Evolutionary conservation across 768 basidiomycete genomes (phyloP).

Genomic region (Nevesoporus exiguus): DNA sequence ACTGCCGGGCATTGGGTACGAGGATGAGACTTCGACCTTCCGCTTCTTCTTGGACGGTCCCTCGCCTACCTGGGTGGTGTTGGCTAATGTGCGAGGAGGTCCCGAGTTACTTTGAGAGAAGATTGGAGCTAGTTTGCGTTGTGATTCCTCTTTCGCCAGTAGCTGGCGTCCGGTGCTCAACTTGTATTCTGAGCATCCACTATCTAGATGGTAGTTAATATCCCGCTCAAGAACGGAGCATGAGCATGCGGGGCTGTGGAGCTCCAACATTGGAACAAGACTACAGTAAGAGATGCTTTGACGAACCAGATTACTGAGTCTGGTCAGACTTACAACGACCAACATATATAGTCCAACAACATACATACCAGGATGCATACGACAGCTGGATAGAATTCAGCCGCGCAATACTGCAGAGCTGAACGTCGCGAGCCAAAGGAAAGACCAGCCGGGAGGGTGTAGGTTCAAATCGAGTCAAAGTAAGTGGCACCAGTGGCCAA

Average conservation of each 20-base stretch:
- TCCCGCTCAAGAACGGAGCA: constrained; percentile 35
- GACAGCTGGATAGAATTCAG: background rate
- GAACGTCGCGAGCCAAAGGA: background rate
- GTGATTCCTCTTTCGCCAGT: constrained; percentile 12
- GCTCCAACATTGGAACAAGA: background rate
- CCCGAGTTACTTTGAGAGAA: constrained; percentile 28
- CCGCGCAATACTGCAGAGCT: background rate
- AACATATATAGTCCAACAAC: background rate
- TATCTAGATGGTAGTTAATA: constrained; percentile 56
- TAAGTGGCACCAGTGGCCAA: no score
- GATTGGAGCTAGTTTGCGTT: constrained; percentile 40
- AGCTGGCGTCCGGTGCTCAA: background rate
- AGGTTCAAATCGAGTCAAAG: background rate
- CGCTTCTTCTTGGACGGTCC: constrained; percentile 30
- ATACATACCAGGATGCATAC: constrained; percentile 20
- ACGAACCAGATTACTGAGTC: constrained; percentile 26
- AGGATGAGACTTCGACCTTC: constrained; percentile 17
- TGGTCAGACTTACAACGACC: constrained; percentile 3
- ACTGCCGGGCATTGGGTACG: constrained; percentile 4
- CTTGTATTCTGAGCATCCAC: constrained; percentile 34
- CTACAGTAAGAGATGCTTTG: background rate
- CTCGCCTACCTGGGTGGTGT: constrained; percentile 10
- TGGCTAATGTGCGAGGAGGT: constrained; percentile 9
- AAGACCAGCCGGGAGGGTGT: background rate
- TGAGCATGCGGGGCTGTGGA: constrained; percentile 48